Base-by-base conservation (phyloP, 164 flowering plant species). In the Stephania cephalantha region DNA sequence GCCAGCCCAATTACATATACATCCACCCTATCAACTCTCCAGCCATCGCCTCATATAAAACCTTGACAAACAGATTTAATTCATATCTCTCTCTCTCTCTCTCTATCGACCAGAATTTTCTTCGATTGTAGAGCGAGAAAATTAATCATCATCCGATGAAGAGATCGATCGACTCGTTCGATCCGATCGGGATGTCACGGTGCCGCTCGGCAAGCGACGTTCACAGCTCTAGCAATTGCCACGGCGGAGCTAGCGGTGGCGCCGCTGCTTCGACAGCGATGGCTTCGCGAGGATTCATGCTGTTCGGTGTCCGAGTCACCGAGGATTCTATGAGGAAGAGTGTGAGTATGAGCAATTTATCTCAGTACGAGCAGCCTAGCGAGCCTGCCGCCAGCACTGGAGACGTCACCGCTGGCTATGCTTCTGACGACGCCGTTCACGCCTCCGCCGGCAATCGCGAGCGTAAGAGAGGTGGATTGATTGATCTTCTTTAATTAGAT, bases 391-490 rank as follows among this genome's bases (percentile, higher is more conserved):
- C 42, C 42, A 35, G 42, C 68, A 73, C 67, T 29, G 63, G 65
- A 20, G 81, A 80, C 31, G 75, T 70, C 3, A 84, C 74, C 2
- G 86, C 86, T 11, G 98, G 94, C 2, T 95, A 95, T 69, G 97
- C 86, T 3, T 95, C 98, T 17, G 98, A 92, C 63, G 97, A 91
- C 70, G 90, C 84, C 63, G 89, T 89, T 71, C 97, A 95, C 68
- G 81, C 87, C 45, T 90, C 98, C n/a, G 91, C 77, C 12, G 71
- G 93, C 17, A 81, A 82, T 73, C 93, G 95, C 52, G 98, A 90
- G 76, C 91, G 97, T 48, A 95, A 92, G 78, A 79, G 97, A 91
- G 98, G 98, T 95, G 71, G 3, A 71, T 46, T 25, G 25, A 25
- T 25, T 25, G 25, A 25, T 25, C 25, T 25, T 25, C 25, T 25